Conservation (phyloP, 306 rosid genomes). For the Cicer bijugum region DNA sequence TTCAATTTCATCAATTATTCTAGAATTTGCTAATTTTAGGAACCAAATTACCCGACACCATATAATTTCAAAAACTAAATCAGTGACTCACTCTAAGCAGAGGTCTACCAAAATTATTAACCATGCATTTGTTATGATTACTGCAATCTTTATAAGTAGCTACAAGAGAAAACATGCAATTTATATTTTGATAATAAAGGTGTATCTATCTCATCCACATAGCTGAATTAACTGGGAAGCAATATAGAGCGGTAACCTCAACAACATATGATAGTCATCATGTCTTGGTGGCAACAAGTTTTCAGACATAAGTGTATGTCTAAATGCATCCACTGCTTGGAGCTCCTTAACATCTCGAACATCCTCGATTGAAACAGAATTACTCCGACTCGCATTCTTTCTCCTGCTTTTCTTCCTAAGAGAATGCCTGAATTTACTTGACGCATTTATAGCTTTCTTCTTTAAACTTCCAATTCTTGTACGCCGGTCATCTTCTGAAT, state of each 20-base stretch:
- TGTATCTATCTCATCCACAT: background rate
- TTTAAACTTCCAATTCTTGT: conserved; percentile 73
- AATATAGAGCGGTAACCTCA: conserved; percentile 58
- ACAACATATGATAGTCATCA: conserved; percentile 81
- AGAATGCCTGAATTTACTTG: conserved; percentile 83
- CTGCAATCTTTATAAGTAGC: conserved; percentile 7
- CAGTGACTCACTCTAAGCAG: background rate
- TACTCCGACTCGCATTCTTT: conserved; percentile 45
- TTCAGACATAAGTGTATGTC: conserved; percentile 70
- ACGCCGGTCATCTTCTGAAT: conserved; percentile 76
- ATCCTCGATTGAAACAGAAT: conserved; percentile 81
- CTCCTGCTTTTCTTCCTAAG: conserved; percentile 71
- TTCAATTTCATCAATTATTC: background rate
- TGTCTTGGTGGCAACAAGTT: conserved; percentile 67
- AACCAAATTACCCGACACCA: background rate
- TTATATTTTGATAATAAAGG: background rate
- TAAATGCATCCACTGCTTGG: conserved; percentile 74
- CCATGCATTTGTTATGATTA: conserved; percentile 1
- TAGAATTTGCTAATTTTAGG: background rate
- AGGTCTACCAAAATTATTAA: conserved; percentile 13
- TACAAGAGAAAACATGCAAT: background rate
- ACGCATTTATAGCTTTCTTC: conserved; percentile 84
- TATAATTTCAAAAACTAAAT: background rate
- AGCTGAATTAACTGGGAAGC: background rate
- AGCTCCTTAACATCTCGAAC: conserved; percentile 81